Evolutionary conservation across 1,284 basidiomycete genomes (phyloP).

Genomic region (Omphalotus olearius): DNA sequence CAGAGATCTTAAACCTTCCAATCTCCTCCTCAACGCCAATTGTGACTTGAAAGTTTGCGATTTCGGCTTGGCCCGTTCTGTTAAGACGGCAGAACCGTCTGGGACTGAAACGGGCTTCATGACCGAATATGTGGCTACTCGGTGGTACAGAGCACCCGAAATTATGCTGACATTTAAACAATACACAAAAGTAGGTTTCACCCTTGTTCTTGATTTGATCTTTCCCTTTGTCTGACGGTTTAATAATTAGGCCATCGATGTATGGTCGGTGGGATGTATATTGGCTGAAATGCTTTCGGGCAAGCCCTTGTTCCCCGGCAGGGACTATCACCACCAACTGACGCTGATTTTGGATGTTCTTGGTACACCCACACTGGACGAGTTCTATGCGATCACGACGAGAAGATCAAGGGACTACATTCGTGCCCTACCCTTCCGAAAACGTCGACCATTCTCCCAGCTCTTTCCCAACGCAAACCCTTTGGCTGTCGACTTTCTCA

Average conservation of each 20-base stretch:
- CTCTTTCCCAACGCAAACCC: conserved; percentile 28
- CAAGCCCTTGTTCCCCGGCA: conserved; percentile 88
- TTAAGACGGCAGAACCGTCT: conserved; percentile 73
- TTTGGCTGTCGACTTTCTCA: conserved; percentile 74
- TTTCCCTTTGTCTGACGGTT: neutral
- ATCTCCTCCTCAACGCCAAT: conserved; percentile 89
- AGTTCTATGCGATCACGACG: conserved; percentile 90
- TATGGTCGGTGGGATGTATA: conserved; percentile 93
- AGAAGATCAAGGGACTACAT: conserved; percentile 88
- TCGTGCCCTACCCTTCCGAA: conserved; percentile 88
- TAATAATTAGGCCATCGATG: conserved; percentile 73
- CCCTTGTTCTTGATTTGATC: conserved; percentile 6
- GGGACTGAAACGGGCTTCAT: conserved; percentile 87
- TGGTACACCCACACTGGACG: conserved; percentile 86
- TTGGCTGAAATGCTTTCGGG: conserved; percentile 93
- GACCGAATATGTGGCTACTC: conserved; percentile 92
- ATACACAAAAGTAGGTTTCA: conserved; percentile 5
- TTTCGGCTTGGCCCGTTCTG: conserved; percentile 87
- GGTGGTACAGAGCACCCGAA: conserved; percentile 34
- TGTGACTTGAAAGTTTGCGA: conserved; percentile 96
- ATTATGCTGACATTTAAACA: conserved; percentile 13
- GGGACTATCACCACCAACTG: conserved; percentile 90
- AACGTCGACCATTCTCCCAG: conserved; percentile 70
- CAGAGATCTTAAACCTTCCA: conserved; percentile 90
- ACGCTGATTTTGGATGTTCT: conserved; percentile 85